Evolutionary conservation across 345 rosid genomes (phyloP).

Genomic region (Gossypium longicalyx): DNA sequence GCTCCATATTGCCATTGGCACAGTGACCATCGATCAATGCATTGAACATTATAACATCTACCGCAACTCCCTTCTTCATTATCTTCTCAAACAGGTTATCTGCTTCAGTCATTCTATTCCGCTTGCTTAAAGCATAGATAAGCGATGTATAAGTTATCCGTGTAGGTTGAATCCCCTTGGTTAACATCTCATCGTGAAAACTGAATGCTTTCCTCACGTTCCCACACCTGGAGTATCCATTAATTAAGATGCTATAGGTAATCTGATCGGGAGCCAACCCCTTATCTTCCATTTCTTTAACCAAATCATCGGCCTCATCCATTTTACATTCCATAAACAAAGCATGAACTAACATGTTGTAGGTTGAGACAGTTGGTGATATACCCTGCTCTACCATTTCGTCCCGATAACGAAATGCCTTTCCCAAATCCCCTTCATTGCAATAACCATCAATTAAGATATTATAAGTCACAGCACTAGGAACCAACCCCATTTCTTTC

Average conservation of each 20-base stretch:
- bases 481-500: slow-evolving; percentile 58
- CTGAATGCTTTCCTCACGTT: slow-evolving; percentile 65
- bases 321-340: slow-evolving; percentile 67
- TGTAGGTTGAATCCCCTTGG: slow-evolving; percentile 61
- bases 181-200: slow-evolving; percentile 63
- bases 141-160: slow-evolving; percentile 70
- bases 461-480: slow-evolving; percentile 64
- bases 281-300: slow-evolving; percentile 58
- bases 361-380: slow-evolving; percentile 64
- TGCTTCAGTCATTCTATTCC: slow-evolving; percentile 64
- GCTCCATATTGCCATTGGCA: slow-evolving; percentile 57
- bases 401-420: slow-evolving; percentile 61
- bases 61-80: slow-evolving; percentile 32
- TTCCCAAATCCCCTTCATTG: slow-evolving; percentile 57
- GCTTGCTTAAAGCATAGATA: slow-evolving; percentile 58
- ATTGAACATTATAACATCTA: slow-evolving; percentile 75
- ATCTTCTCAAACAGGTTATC: slow-evolving; percentile 68
- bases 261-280: slow-evolving; percentile 59
- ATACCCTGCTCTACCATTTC: slow-evolving; percentile 74
- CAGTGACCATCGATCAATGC: slow-evolving; percentile 80
- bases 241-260: slow-evolving; percentile 77
- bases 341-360: slow-evolving; percentile 75
- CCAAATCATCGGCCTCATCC: slow-evolving; percentile 54
- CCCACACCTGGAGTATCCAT: slow-evolving; percentile 74
- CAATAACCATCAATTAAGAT: slow-evolving; percentile 72